phyloP scores from a whole-genome alignment of 176 grass and related monocot species.

The Secale cereale region DNA sequence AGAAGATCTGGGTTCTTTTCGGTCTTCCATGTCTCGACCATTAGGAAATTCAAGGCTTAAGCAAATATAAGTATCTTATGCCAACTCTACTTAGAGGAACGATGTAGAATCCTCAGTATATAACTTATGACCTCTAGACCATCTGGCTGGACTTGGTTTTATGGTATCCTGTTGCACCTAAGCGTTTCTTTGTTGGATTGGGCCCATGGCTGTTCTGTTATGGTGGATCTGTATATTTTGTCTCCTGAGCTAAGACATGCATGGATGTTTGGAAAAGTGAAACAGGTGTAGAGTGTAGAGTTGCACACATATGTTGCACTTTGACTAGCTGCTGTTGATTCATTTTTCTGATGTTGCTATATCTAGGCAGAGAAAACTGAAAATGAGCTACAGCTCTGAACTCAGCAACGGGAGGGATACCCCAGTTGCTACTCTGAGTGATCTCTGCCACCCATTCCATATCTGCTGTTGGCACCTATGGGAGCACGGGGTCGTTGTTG shows the following conservation, averaged over 20 bases:
- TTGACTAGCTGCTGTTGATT: background rate
- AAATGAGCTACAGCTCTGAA: background rate
- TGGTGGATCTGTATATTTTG: background rate
- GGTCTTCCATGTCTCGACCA: background rate
- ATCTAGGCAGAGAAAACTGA: no score
- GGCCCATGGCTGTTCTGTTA: background rate
- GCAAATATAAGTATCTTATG: background rate
- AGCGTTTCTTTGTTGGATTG: background rate
- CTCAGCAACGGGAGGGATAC: background rate
- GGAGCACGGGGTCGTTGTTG: no score
- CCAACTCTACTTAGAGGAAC: background rate
- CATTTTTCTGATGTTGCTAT: background rate
- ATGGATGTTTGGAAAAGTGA: background rate
- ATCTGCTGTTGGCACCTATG: no score
- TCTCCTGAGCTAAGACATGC: background rate
- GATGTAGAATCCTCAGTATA: background rate
- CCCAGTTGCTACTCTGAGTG: no score
- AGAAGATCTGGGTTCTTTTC: background rate
- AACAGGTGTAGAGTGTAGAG: no score
- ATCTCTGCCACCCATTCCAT: no score
- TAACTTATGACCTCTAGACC: background rate
- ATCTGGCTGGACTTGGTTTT: background rate
- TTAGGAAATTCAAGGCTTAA: background rate
- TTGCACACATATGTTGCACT: no score
- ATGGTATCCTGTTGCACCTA: background rate